Conservation (phyloP, 805 yeast species). For the Monosporozyma aerobia region DNA sequence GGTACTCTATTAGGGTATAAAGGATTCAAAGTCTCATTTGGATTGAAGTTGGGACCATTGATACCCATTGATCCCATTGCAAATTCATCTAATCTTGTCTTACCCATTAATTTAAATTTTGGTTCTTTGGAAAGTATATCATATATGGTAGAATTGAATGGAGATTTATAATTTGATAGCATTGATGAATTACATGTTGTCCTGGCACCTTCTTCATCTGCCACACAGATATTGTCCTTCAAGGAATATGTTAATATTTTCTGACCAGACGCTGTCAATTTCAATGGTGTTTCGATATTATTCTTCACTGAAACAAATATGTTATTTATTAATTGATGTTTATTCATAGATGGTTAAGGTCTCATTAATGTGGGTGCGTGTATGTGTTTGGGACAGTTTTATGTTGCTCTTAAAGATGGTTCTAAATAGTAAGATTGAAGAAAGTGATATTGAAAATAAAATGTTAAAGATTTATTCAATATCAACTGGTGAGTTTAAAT, state of each 20-base stretch:
- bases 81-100: constrained; percentile 90
- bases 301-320: constrained; percentile 57
- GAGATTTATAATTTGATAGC: constrained; percentile 53
- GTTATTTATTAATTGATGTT: constrained; percentile 11
- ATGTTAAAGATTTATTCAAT: neutral
- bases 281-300: constrained; percentile 29
- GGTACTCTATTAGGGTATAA: neutral
- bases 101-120: constrained; percentile 49
- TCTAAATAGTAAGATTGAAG: neutral
- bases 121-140: constrained; percentile 45
- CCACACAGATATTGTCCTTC: constrained; percentile 77
- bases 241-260: constrained; percentile 26
- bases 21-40: constrained; percentile 29
- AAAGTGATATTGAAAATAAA: neutral
- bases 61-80: constrained; percentile 87
- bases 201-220: constrained; percentile 36
- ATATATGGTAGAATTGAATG: constrained; percentile 73
- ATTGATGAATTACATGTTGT: constrained; percentile 77
- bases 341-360: neutral
- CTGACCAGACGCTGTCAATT: neutral
- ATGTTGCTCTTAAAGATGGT: neutral
- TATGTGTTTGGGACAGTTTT: neutral
- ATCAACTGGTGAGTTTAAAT: neutral
- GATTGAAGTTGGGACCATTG: constrained; percentile 53
- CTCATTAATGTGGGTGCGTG: neutral